phyloP scores from a whole-genome alignment of 1,139 yeast genomes.

The Suhomyces taliae region DNA sequence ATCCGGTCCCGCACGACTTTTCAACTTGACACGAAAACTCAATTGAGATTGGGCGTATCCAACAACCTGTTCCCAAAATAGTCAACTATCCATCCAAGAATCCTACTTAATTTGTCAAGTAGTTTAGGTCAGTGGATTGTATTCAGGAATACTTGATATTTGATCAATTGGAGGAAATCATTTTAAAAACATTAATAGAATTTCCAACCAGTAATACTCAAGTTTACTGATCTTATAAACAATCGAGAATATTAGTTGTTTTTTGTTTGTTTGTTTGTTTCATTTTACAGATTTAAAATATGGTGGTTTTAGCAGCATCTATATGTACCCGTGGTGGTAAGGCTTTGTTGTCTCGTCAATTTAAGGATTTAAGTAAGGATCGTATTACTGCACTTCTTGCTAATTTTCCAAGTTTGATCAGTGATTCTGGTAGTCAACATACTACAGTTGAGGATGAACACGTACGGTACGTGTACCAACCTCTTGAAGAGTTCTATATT shows the following conservation, averaged over 20 bases:
- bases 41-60: constrained; percentile 5
- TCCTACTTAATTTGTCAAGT: neutral
- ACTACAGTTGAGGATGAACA: constrained; percentile 93
- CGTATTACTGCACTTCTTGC: constrained; percentile 85
- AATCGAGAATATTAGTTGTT: neutral
- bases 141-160: neutral
- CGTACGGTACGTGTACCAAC: constrained; percentile 93
- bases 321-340: constrained; percentile 95
- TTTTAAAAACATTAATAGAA: neutral
- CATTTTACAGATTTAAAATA: constrained; percentile 2
- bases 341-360: constrained; percentile 90
- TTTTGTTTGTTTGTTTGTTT: neutral
- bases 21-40: constrained; percentile 13
- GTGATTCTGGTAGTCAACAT: constrained; percentile 75
- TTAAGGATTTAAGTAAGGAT: constrained; percentile 80
- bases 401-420: constrained; percentile 78
- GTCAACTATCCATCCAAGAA: neutral
- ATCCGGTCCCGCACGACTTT: constrained; percentile 7
- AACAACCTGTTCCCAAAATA: constrained; percentile 3
- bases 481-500: constrained; percentile 90
- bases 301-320: constrained; percentile 80
- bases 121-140: neutral
- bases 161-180: constrained; percentile 4
- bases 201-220: neutral
- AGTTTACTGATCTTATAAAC: neutral